These are phyloP conservation scores for Nemania sp. DNA, from an alignment of 2,329 filamentous ascomycete genomes.

Conservation along the genomic window DNA sequence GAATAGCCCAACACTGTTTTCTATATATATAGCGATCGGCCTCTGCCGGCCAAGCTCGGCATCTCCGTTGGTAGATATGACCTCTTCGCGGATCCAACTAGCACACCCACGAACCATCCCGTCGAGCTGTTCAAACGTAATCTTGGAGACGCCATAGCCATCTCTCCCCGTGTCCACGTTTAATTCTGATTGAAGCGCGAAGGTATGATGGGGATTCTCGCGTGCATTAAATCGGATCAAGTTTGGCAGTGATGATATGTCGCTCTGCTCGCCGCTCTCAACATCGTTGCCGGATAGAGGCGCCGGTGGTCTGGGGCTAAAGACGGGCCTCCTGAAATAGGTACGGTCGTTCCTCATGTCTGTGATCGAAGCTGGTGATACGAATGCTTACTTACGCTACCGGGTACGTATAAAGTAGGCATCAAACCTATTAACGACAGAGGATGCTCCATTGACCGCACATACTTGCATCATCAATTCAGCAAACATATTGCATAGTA, in stretches of 20 bases:
- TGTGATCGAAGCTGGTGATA: not conserved
- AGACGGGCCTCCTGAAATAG: constrained; percentile 24
- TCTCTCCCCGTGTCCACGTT: not conserved
- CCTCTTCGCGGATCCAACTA: constrained; percentile 27
- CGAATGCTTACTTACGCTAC: not conserved
- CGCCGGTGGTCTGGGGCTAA: constrained; percentile 16
- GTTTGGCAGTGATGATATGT: constrained; percentile 40
- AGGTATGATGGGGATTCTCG: constrained; percentile 38
- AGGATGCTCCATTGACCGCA: not conserved
- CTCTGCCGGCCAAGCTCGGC: not conserved
- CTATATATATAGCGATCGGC: constrained; percentile 37
- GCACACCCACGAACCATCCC: constrained; percentile 25
- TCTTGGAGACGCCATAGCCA: constrained; percentile 19
- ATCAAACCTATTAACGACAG: not conserved
- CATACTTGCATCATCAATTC: not conserved
- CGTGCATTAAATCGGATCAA: constrained; percentile 41
- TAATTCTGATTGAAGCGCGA: constrained; percentile 39
- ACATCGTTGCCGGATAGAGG: not conserved
- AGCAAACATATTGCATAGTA: not conserved
- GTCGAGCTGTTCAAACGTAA: constrained; percentile 33
- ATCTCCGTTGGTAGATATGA: not conserved
- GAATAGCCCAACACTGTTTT: constrained; percentile 38
- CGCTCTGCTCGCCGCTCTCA: constrained; percentile 24
- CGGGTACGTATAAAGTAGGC: not conserved
- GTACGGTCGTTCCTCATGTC: not conserved